phyloP scores from a whole-genome alignment of 495 filamentous ascomycete genomes.

The Penicillium longicatenatum region DNA sequence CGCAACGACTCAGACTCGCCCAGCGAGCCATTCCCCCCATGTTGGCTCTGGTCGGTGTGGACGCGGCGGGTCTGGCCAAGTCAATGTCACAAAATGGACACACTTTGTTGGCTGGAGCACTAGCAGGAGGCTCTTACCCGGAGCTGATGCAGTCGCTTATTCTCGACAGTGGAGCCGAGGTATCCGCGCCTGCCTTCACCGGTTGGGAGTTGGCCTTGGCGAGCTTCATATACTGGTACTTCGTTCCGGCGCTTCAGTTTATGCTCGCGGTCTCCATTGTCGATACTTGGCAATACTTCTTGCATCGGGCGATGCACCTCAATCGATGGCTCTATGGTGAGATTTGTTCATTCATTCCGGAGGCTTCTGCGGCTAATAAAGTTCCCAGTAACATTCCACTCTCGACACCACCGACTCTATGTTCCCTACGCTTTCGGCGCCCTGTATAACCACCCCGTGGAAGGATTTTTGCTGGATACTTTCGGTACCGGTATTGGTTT shows the following conservation, averaged over 20 bases:
- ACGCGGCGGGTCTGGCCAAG: conserved; percentile 41
- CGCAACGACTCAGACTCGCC: conserved; percentile 67
- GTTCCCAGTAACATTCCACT: conserved; percentile 76
- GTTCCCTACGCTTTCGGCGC: conserved; percentile 97
- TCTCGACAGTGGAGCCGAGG: conserved; percentile 35
- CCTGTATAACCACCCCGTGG: conserved; percentile 89
- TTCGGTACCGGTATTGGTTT: conserved; percentile 81
- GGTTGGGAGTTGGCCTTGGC: conserved; percentile 76
- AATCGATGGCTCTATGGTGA: conserved; percentile 96
- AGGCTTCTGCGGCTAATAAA: neutral
- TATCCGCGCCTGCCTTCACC: conserved; percentile 40
- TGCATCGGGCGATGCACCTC: conserved; percentile 91
- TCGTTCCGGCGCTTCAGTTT: conserved; percentile 77
- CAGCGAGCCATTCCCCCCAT: conserved; percentile 67
- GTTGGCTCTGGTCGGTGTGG: conserved; percentile 45
- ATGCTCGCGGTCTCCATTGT: conserved; percentile 68
- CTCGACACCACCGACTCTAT: conserved; percentile 92
- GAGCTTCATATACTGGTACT: conserved; percentile 73
- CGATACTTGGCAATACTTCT: conserved; percentile 97
- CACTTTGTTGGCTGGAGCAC: conserved; percentile 63
- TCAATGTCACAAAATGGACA: conserved; percentile 48
- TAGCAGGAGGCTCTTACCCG: conserved; percentile 76
- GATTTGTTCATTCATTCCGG: conserved; percentile 29
- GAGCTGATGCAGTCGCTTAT: conserved; percentile 36
- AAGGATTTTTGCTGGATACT: conserved; percentile 92